Conservation (phyloP, 2,329 filamentous ascomycete genomes). For the Metarhizium brunneum region DNA sequence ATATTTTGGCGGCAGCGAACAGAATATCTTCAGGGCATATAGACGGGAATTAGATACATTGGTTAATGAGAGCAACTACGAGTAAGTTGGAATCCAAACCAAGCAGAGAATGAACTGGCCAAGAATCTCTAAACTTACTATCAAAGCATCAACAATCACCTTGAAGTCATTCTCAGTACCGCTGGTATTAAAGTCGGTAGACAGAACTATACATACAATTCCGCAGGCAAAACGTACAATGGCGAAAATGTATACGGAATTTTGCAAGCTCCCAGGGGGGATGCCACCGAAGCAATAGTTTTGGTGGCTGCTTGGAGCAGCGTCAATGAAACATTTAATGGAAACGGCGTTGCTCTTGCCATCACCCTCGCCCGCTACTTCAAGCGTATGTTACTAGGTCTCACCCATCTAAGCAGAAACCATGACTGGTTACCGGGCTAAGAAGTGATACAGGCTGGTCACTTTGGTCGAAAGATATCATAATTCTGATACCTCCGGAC, state of each 20-base stretch:
- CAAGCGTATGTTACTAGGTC: constrained; percentile 48
- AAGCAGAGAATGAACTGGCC: not conserved
- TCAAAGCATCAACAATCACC: constrained; percentile 53
- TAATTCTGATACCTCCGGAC: constrained; percentile 81
- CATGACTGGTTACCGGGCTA: constrained; percentile 7
- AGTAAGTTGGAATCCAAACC: constrained; percentile 28
- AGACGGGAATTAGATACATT: constrained; percentile 69
- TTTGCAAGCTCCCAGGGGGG: constrained; percentile 83
- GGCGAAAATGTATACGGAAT: constrained; percentile 93
- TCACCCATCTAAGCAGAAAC: not conserved
- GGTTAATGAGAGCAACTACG: constrained; percentile 40
- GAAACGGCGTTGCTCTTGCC: constrained; percentile 77
- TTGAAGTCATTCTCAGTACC: constrained; percentile 67
- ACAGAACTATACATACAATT: constrained; percentile 79
- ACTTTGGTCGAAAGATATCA: constrained; percentile 97
- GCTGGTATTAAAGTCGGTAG: constrained; percentile 79
- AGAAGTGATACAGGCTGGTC: constrained; percentile 60
- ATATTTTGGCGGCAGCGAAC: constrained; percentile 93
- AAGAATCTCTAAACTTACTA: not conserved
- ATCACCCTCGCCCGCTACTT: constrained; percentile 89
- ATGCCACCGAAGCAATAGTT: constrained; percentile 95
- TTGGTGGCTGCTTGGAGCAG: constrained; percentile 85
- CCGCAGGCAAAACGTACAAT: constrained; percentile 61
- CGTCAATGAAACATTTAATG: constrained; percentile 67
- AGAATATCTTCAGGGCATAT: constrained; percentile 88